Conservation (phyloP, 2,329 filamentous ascomycete genomes). For the Raffaelea deltoideospora region DNA sequence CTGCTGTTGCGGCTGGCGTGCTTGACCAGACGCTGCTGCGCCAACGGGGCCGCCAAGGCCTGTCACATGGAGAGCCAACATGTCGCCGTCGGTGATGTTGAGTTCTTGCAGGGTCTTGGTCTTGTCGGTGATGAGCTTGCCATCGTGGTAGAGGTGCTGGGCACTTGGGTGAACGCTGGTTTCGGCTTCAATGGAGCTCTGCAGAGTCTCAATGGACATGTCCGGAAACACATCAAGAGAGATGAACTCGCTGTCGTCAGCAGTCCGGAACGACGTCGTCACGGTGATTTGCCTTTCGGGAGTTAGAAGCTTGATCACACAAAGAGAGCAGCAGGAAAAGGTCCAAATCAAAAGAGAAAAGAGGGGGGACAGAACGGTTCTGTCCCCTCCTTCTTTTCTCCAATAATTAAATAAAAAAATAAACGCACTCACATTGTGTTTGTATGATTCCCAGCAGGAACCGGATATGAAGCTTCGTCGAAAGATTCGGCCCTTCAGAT, state of each 20-base stretch:
- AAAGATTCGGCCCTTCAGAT: too few relatives aligned
- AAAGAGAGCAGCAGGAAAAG: background rate
- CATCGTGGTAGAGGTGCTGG: slow-evolving; percentile 85
- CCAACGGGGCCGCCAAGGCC: slow-evolving; percentile 15
- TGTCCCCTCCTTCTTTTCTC: too few relatives aligned
- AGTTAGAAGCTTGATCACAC: background rate
- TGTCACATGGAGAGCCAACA: slow-evolving; percentile 64
- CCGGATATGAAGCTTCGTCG: too few relatives aligned
- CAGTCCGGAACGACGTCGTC: slow-evolving; percentile 62
- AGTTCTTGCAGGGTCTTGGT: slow-evolving; percentile 68
- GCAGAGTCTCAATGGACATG: slow-evolving; percentile 72
- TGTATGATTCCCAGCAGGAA: too few relatives aligned
- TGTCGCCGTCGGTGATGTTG: slow-evolving; percentile 73
- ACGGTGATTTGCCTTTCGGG: slow-evolving; percentile 66
- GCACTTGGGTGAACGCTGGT: slow-evolving; percentile 54
- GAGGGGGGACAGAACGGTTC: too few relatives aligned
- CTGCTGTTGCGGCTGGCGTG: slow-evolving; percentile 16
- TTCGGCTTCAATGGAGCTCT: slow-evolving; percentile 78
- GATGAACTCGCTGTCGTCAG: slow-evolving; percentile 59
- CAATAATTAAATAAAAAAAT: too few relatives aligned
- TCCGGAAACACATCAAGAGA: slow-evolving; percentile 69
- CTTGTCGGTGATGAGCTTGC: slow-evolving; percentile 62
- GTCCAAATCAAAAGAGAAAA: background rate
- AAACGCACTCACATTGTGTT: too few relatives aligned
- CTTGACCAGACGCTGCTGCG: slow-evolving; percentile 22